Base-by-base conservation (phyloP, 371 early-diverging fungal genomes). In the Zopfochytrium polystomum region DNA sequence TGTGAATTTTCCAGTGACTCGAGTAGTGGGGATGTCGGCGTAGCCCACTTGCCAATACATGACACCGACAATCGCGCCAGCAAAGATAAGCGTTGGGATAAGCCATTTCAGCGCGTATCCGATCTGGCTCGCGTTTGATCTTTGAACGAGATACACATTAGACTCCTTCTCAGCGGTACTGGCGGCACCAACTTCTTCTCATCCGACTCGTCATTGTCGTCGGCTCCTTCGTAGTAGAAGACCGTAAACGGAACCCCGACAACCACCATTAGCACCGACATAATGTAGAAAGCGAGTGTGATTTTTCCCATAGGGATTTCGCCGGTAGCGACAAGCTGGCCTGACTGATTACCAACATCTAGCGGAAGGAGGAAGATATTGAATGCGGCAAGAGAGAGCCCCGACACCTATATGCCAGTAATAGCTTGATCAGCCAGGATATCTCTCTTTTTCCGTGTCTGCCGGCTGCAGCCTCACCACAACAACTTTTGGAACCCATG, bases 401-500 rank as follows among this genome's bases (percentile, higher is more conserved):
- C 70, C 25, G 73, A 30, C 2, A 83, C 68, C 80, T 75, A 20
- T 9, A 44, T 18, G 26, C 11, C 11, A n/a, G 1, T 22, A 30
- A 45, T 20, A 38, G 15, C 15, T 42, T 42, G 42, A n/a, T 42
- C 15, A n/a, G 15, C n/a, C 15, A 33, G 11, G 11, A 42, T 42
- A 13, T n/a, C 42, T 42, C 42, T 11, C 42, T 42, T 11, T 11
- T 42, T 42, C n/a, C 11, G 42, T n/a, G n/a, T n/a, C 13, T 48
- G 9, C 26, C 43, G 45, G 20, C 9, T 9, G 29, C 7, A 29
- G 0, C 68, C 70, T 30, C 52, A 82, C 83, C 45, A 81, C 81
- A 22, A 81, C 71, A 23, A 76, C 52, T 65, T 83, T 83, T n/a
- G 83, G 83, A 45, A 78, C 66, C 83, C 83, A 83, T 15, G 83